Conservation (phyloP, 768 basidiomycete genomes). For the Suillus ampliporus region DNA sequence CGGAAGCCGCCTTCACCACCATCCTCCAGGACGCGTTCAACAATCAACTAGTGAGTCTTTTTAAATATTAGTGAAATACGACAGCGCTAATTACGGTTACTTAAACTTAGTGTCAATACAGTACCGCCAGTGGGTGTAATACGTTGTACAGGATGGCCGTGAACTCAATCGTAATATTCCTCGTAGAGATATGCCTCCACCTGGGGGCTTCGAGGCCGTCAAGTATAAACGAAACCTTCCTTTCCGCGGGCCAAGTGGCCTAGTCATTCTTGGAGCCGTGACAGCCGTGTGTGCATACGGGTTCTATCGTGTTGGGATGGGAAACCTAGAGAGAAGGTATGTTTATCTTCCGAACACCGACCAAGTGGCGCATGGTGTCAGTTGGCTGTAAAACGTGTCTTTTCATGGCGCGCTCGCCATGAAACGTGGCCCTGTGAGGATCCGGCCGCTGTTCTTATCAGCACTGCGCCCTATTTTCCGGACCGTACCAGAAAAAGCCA, state of each 20-base stretch:
- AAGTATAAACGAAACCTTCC: conserved; percentile 97
- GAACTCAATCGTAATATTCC: conserved; percentile 16
- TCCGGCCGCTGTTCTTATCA: conserved; percentile 52
- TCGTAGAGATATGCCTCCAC: conserved; percentile 91
- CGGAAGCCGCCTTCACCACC: neutral
- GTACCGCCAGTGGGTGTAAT: conserved; percentile 35
- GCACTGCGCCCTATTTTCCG: conserved; percentile 38
- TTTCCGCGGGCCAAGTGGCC: conserved; percentile 83
- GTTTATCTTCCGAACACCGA: conserved; percentile 42
- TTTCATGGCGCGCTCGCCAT: conserved; percentile 59
- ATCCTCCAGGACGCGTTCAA: neutral
- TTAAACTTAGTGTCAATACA: conserved; percentile 28
- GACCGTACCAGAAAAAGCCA: conserved; percentile 49
- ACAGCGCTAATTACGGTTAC: neutral
- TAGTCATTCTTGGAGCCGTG: conserved; percentile 86
- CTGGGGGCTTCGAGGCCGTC: conserved; percentile 90
- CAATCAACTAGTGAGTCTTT: conserved; percentile 11
- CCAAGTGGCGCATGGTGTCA: conserved; percentile 44
- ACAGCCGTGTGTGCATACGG: conserved; percentile 87
- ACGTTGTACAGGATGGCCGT: conserved; percentile 15
- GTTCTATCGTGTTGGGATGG: conserved; percentile 89
- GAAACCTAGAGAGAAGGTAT: conserved; percentile 92
- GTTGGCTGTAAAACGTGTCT: conserved; percentile 73
- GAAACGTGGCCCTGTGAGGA: conserved; percentile 69
- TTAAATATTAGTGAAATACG: neutral